phyloP scores from a whole-genome alignment of 2,329 filamentous ascomycete genomes.

The Aspergillus puulaauensis region DNA sequence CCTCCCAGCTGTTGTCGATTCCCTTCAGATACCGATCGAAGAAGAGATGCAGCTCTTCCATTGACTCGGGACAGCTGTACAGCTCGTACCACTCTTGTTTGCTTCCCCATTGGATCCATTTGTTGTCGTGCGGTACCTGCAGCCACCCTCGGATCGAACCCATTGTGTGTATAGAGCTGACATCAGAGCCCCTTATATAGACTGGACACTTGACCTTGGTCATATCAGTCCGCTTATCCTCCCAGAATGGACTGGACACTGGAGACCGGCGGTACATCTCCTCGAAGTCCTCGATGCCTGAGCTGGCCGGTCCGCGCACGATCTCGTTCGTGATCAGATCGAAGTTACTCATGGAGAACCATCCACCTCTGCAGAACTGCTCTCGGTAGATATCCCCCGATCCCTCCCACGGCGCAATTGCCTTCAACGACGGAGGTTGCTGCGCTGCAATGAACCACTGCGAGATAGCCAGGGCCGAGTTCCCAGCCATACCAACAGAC shows the following conservation, averaged over 20 bases:
- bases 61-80: constrained; percentile 34
- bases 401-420: constrained; percentile 52
- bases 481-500: constrained; percentile 45
- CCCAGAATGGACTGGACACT: constrained; percentile 36
- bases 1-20: constrained; percentile 48
- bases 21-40: constrained; percentile 50
- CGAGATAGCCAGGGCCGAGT: constrained; percentile 43
- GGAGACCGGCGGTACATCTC: constrained; percentile 44
- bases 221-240: constrained; percentile 39
- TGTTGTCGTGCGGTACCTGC: constrained; percentile 38
- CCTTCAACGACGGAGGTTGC: constrained; percentile 43
- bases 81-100: constrained; percentile 50
- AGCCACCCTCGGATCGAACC: constrained; percentile 40
- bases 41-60: constrained; percentile 42
- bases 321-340: constrained; percentile 43
- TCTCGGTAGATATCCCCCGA: constrained; percentile 50
- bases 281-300: constrained; percentile 41
- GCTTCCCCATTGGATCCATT: constrained; percentile 46
- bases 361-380: constrained; percentile 46
- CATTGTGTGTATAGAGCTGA: constrained; percentile 36
- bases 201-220: constrained; percentile 36
- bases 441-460: constrained; percentile 47
- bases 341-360: constrained; percentile 41
- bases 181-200: constrained; percentile 37
- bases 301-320: constrained; percentile 28